Evolutionary conservation across 768 basidiomycete species (phyloP), one percentile per base, ranked within the genome.

Genomic region (Termitomyces titanicus): DNA sequence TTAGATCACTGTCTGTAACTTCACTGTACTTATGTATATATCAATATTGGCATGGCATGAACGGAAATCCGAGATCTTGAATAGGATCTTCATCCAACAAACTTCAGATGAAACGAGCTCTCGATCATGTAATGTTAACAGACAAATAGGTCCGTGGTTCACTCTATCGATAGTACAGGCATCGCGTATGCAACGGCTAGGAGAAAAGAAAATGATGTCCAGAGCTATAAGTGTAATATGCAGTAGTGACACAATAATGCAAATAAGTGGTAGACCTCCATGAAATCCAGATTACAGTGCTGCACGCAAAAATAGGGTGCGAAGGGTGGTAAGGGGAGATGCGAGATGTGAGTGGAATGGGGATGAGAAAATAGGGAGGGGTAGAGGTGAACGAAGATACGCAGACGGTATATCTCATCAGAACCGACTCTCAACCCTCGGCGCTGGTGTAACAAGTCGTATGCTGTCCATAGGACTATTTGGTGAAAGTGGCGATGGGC

Each of bases 381-480:
- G 20, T 34, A 10, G 31, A 24, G 3, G 33, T 38, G 37, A 54
- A 54, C 37, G 33, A 54, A 54, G 39, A 18, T 39, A 39, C 3
- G 6, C 13, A 29, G 5, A 51, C 24, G 22, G 53, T 37, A 24
- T 42, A 37, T 44, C 24, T 59, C 46, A 57, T 51, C 29, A 51
- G 35, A 61, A 61, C 9, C 58, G 61, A 53, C 47, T 45, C 17
- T 34, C 33, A 11, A 44, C 42, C 33, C 58, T 59, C 29, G 54
- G 22, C 8, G 20, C 38, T 15, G 52, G 47, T n/a, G 61, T 60
- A 4, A 63, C 54, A 29, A 63, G 56, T 40, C 61, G 58, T 53
- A 63, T 63, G 29, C 54, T 53, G 20, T 54, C 52, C 18, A 51
- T 5, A 25, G 22, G 33, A 22, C 42, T 56, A 38, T 59, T 55